Base-by-base conservation (phyloP, 345 rosid genomes). In the Streptanthus diversifolius region DNA sequence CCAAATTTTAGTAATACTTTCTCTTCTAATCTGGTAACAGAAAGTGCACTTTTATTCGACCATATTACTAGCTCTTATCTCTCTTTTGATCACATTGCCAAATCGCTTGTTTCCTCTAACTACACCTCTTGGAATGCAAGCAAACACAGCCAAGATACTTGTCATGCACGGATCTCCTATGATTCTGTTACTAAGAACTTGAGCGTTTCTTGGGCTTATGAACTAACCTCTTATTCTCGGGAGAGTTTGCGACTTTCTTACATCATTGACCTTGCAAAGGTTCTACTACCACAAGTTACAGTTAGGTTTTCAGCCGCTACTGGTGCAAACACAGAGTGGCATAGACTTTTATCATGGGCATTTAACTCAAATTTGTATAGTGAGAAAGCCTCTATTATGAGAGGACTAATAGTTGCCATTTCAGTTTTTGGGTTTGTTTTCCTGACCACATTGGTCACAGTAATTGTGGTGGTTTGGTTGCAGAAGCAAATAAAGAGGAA, bases 291-390 rank as follows among this genome's bases (percentile, higher is more conserved):
- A 45, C 57, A 68, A 72, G 79, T 80, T n/a, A 76, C 44, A 15
- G 10, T 86, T 0, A 85, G 90, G 8, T 82, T 77, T 32, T 66
- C 81, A 25, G 88, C 90, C 1, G 63, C 85, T 8, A 66, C 84
- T 10, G 63, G 81, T 32, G 0, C n/a, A 5, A 0, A 0, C 11
- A 27, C 14, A 10, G 80, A 68, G 22, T 22, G 36, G 7, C 83
- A 83, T 40, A 70, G 15, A 3, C 71, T 84, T 8, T 14, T 63
- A 1, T 78, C 82, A 0, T 84, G 86, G 86, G 79, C 74, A 18
- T 74, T 86, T 44, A 24, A n/a, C 51, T 86, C 80, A 41, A 27
- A 49, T 37, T 61, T 84, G 22, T 68, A 64, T 14, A 60, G 17
- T 12, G 63, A 45, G 13, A n/a, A n/a, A 62, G 66, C 2, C n/a